Conservation (phyloP, 2,329 filamentous ascomycete genomes). For the Neocatenulostroma microsporum region DNA sequence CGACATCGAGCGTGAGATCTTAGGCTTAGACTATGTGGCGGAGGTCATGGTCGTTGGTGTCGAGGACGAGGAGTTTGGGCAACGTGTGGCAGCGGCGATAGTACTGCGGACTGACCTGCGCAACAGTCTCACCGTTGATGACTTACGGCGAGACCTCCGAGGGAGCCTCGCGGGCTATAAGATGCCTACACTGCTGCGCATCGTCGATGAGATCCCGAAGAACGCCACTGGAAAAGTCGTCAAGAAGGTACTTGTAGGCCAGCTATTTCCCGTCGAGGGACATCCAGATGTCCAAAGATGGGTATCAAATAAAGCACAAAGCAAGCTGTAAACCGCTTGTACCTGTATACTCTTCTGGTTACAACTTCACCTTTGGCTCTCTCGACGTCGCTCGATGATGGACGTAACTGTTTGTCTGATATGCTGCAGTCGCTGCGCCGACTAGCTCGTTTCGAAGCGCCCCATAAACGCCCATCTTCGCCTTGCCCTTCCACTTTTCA, state of each 20-base stretch:
- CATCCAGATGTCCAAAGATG: conserved; percentile 15
- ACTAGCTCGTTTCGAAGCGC: conserved; percentile 3
- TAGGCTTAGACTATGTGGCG: conserved; percentile 40
- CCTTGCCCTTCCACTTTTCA: conserved; percentile 30
- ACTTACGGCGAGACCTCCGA: conserved; percentile 37
- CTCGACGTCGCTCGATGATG: conserved; percentile 3
- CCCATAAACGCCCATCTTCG: conserved; percentile 39
- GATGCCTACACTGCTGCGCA: conserved; percentile 39
- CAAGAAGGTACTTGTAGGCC: conserved; percentile 33
- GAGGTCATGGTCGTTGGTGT: conserved; percentile 49
- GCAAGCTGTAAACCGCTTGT: conserved; percentile 3
- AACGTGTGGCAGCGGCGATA: conserved; percentile 47
- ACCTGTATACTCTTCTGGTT: not conserved
- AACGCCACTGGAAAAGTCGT: conserved; percentile 42
- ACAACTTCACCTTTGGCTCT: conserved; percentile 5
- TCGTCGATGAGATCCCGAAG: conserved; percentile 42
- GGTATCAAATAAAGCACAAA: not conserved
- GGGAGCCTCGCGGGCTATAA: conserved; percentile 40
- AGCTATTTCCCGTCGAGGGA: conserved; percentile 4
- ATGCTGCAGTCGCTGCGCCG: conserved; percentile 1
- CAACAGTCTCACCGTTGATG: conserved; percentile 31
- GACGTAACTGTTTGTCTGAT: conserved; percentile 4
- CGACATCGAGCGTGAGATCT: conserved; percentile 48
- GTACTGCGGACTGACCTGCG: conserved; percentile 17
- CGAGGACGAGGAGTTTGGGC: conserved; percentile 47